Conservation (phyloP, 352 stramenopile species). For the Pythium oligandrum region DNA sequence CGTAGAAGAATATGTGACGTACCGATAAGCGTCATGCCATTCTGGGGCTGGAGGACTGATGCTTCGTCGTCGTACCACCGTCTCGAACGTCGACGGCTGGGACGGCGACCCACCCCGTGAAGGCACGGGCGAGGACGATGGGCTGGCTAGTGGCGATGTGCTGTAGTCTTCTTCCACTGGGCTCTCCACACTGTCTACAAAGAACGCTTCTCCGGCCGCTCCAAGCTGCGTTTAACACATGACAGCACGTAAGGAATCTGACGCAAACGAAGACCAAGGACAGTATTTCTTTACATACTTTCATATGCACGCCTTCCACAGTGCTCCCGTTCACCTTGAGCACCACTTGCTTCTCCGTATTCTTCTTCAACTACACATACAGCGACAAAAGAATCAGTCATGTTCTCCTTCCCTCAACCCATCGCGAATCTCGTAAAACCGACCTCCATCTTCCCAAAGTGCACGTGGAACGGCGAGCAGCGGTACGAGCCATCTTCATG, state of each 20-base stretch:
- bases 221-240: conserved; percentile 28
- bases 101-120: not conserved
- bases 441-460: conserved; percentile 63
- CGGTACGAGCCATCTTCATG: conserved; percentile 52
- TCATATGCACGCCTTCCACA: conserved; percentile 61
- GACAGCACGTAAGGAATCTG: not conserved
- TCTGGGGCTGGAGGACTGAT: conserved; percentile 7
- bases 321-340: conserved; percentile 57
- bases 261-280: not conserved
- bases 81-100: not conserved
- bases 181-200: conserved; percentile 57
- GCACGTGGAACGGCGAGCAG: conserved; percentile 81
- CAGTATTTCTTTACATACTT: conserved; percentile 28
- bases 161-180: conserved; percentile 59
- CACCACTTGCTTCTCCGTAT: conserved; percentile 39
- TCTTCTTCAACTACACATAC: conserved; percentile 24
- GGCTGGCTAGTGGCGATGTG: conserved; percentile 56
- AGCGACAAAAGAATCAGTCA: conserved; percentile 15
- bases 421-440: no score
- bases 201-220: conserved; percentile 66
- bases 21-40: conserved; percentile 33
- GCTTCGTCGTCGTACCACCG: not conserved
- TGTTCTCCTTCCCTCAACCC: conserved; percentile 1
- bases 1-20: not conserved
- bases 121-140: conserved; percentile 9